Conservation (phyloP, 495 filamentous ascomycete genomes). For the Penicillium flavigenum region DNA sequence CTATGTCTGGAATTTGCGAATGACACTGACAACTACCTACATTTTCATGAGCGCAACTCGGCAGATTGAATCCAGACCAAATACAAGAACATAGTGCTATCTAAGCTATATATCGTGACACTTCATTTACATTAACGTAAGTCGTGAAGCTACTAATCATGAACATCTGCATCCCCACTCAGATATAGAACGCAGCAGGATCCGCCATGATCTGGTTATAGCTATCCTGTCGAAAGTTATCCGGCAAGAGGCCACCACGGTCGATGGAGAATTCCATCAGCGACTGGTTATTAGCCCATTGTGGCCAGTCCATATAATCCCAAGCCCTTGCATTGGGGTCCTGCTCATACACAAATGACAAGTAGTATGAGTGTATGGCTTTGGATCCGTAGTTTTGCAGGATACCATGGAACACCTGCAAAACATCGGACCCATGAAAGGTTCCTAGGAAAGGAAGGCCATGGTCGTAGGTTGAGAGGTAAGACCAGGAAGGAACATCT, state of each 20-base stretch:
- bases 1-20: background rate
- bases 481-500: slow-evolving; percentile 64
- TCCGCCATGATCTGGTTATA: slow-evolving; percentile 51
- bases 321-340: slow-evolving; percentile 57
- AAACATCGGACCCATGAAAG: slow-evolving; percentile 66
- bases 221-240: slow-evolving; percentile 56
- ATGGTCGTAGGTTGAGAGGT: slow-evolving; percentile 65
- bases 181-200: slow-evolving; percentile 51
- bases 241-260: slow-evolving; percentile 45
- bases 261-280: slow-evolving; percentile 58
- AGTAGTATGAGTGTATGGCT: slow-evolving; percentile 60
- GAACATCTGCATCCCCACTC: slow-evolving; percentile 9
- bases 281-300: slow-evolving; percentile 53
- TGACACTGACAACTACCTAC: background rate
- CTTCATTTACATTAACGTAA: background rate
- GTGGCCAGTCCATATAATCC: slow-evolving; percentile 56
- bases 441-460: slow-evolving; percentile 70
- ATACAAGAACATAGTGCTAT: background rate
- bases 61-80: background rate
- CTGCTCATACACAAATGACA: slow-evolving; percentile 62
- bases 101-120: background rate
- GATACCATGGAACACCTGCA: slow-evolving; percentile 64
- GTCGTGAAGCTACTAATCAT: background rate
- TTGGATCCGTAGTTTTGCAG: slow-evolving; percentile 60
- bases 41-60: too few relatives aligned